phyloP scores from a whole-genome alignment of 257 asterid species.

The Solanum pennellii region DNA sequence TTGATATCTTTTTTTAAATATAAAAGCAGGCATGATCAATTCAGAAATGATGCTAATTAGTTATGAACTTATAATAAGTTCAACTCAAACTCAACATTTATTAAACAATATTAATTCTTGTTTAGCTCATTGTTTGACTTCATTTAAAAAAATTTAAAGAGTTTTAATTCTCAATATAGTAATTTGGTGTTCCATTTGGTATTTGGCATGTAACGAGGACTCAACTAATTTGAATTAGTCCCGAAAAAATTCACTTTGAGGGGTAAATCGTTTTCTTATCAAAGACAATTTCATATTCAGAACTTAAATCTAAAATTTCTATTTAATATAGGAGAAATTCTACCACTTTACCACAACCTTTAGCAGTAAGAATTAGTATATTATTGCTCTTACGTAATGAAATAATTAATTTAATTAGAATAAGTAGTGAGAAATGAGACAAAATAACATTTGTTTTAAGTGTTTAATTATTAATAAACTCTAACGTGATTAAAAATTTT shows the following conservation, averaged over 20 bases:
- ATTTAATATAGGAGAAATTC: no score
- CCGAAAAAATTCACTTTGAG: background rate
- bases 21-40: background rate
- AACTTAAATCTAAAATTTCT: background rate
- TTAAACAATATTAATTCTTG: background rate
- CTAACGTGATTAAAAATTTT: background rate
- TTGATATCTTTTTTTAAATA: background rate
- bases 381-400: background rate
- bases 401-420: background rate
- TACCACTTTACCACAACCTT: background rate
- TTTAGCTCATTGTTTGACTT: background rate
- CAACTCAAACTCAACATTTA: background rate
- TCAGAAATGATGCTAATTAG: background rate
- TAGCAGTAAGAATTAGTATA: background rate
- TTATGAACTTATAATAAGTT: background rate
- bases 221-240: background rate
- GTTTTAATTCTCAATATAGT: background rate
- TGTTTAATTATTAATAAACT: background rate
- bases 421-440: background rate
- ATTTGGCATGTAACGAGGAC: background rate
- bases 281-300: background rate
- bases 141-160: background rate
- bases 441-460: background rate
- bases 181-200: background rate
- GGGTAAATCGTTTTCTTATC: background rate